Evolutionary conservation across 106 monocot species (phyloP), one percentile per base, ranked within the genome.

Genomic region (Ottelia alismoides): DNA sequence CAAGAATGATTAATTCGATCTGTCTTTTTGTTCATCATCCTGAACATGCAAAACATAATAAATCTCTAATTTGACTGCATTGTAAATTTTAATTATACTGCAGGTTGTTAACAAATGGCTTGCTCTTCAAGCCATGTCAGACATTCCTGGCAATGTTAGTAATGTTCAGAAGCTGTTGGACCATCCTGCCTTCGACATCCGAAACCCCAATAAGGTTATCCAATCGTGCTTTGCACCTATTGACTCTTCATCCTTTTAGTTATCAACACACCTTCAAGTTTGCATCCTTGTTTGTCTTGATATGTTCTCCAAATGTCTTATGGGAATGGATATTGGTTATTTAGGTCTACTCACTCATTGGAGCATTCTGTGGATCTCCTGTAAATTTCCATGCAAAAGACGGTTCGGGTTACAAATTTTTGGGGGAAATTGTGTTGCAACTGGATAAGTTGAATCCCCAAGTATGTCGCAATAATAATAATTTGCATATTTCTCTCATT

Each of bases 311-410:
- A n/a, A n/a, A n/a, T n/a, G n/a, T n/a, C n/a, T n/a, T n/a, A n/a
- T n/a, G n/a, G n/a, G n/a, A n/a, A 43, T 43, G 40, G 40, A 6
- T 43, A 7, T 43, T 43, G 40, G 16, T 43, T 43, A 43, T 43
- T 6, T 43, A 98, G 96, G 96, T 98, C 2, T 82, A 82, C 67
- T 85, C 96, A 22, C 68, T 98, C 31, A 77, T 98, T 14, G 96
- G 96, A 62, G 89, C 89, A 45, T 98, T 98, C 58, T 90, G 89
- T 70, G 74, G 74, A 31, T 98, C 89, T 27, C 64, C 70, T 57
- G 85, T 98, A 65, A 98, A 98, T 58, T 98, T 98, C 61, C 96
- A 98, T 65, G 79, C 96, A 48, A 98, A 98, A 65, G 89, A 98
- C 68, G 96, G 96, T 0, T 98, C 96, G 24, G 96, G 96, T 43